A percentile compares a stretch with the other conserved stretches of the same genome.
phyloP scores from a whole-genome alignment of 192 early-diverging fungal species.

The Entophlyctis luteolus region DNA sequence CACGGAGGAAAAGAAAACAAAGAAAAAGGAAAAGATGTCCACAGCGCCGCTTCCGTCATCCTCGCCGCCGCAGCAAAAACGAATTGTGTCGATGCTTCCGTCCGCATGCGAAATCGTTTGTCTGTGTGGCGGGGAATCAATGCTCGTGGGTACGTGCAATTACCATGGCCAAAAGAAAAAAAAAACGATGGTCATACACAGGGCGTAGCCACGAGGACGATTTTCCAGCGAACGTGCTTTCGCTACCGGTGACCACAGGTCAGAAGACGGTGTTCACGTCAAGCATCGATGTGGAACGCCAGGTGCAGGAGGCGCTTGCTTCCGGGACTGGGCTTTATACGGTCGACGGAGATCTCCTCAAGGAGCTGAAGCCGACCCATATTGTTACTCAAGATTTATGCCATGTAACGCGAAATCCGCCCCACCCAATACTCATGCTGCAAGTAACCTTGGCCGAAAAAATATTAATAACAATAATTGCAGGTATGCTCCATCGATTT shows the following conservation, averaged over 20 bases:
- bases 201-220: conserved; percentile 34
- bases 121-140: conserved; percentile 29
- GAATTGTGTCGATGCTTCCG: conserved; percentile 40
- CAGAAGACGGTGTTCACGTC: conserved; percentile 47
- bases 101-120: conserved; percentile 46
- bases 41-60: too few relatives aligned
- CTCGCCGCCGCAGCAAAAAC: not conserved
- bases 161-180: conserved; percentile 16
- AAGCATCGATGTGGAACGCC: conserved; percentile 39
- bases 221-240: conserved; percentile 34
- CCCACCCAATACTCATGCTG: not conserved
- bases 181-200: not conserved
- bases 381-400: conserved; percentile 48
- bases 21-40: too few relatives aligned
- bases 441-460: not conserved
- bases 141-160: conserved; percentile 45
- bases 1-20: too few relatives aligned
- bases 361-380: conserved; percentile 38
- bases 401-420: not conserved
- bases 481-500: conserved; percentile 54
- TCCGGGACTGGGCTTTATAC: conserved; percentile 47
- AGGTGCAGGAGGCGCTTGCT: conserved; percentile 41
- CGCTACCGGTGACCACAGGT: conserved; percentile 49
- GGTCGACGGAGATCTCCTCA: conserved; percentile 35
- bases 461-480: conserved; percentile 13